These are phyloP conservation scores for Kodamaea suecica DNA, from an alignment of 1,139 yeast genomes.

Conservation along the genomic window DNA sequence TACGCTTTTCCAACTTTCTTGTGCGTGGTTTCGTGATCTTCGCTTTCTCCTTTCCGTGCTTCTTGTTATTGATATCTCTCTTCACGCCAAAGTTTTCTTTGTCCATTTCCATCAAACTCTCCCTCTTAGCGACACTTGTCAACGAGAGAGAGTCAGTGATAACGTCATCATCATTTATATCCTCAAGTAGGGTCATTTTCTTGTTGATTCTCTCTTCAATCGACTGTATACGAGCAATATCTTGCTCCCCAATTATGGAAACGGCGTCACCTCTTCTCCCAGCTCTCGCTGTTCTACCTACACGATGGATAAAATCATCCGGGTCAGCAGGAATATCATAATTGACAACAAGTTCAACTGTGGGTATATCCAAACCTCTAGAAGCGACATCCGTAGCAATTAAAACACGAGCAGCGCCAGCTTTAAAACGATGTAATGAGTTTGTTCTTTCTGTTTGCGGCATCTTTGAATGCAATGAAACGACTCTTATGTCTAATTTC, in stretches of 20 bases:
- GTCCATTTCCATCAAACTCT: constrained; percentile 91
- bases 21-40: constrained; percentile 6
- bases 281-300: constrained; percentile 99
- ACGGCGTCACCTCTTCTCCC: constrained; percentile 62
- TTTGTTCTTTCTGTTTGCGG: constrained; percentile 89
- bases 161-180: constrained; percentile 70
- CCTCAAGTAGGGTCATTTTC: constrained; percentile 71
- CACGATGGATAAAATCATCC: constrained; percentile 93
- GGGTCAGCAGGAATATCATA: constrained; percentile 95
- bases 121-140: constrained; percentile 82
- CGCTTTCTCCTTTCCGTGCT: constrained; percentile 16
- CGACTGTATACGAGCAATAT: constrained; percentile 73
- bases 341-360: constrained; percentile 83
- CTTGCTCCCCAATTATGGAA: constrained; percentile 80
- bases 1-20: not conserved
- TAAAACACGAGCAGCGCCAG: constrained; percentile 87
- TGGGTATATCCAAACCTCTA: constrained; percentile 95
- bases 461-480: constrained; percentile 93
- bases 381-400: constrained; percentile 97
- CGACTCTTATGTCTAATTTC: constrained; percentile 71
- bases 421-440: constrained; percentile 87
- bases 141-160: constrained; percentile 66
- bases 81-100: constrained; percentile 82
- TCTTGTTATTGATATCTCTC: constrained; percentile 53
- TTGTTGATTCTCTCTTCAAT: constrained; percentile 82